phyloP scores from a whole-genome alignment of 2,329 filamentous ascomycete genomes.

The Aureobasidium leucospermi region DNA sequence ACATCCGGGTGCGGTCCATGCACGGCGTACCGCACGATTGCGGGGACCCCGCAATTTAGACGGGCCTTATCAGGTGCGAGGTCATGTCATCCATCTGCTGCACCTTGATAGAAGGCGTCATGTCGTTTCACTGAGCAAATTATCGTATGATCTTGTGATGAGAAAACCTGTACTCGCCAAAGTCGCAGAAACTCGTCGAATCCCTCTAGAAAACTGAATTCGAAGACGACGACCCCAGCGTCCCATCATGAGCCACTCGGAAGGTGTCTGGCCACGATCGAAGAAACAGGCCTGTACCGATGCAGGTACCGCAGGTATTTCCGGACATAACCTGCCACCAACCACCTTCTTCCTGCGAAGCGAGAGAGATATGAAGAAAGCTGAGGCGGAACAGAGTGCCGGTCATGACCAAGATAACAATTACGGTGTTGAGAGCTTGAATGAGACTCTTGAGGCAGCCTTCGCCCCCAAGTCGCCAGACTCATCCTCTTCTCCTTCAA shows the following conservation, averaged over 20 bases:
- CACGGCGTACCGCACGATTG: not conserved
- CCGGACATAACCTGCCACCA: slow-evolving; percentile 34
- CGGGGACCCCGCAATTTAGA: not conserved
- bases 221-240: not conserved
- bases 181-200: too few relatives aligned
- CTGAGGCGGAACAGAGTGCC: slow-evolving; percentile 20
- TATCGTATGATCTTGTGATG: slow-evolving; percentile 2
- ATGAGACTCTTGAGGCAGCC: slow-evolving; percentile 43
- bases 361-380: slow-evolving; percentile 41
- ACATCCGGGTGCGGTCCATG: not conserved
- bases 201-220: not conserved
- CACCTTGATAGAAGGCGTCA: not conserved
- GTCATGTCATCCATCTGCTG: not conserved
- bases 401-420: slow-evolving; percentile 34
- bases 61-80: not conserved
- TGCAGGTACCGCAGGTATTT: slow-evolving; percentile 6
- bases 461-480: slow-evolving; percentile 25
- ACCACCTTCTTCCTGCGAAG: slow-evolving; percentile 55
- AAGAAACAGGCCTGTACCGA: slow-evolving; percentile 7
- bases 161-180: not conserved
- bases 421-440: slow-evolving; percentile 52
- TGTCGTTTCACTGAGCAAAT: not conserved
- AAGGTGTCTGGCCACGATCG: not conserved
- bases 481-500: slow-evolving; percentile 17
- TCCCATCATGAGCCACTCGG: not conserved